A percentile compares a stretch with the other conserved stretches of the same genome.
Evolutionary conservation across 208 protist species (phyloP).

Genomic region (Acanthamoeba healyi): DNA sequence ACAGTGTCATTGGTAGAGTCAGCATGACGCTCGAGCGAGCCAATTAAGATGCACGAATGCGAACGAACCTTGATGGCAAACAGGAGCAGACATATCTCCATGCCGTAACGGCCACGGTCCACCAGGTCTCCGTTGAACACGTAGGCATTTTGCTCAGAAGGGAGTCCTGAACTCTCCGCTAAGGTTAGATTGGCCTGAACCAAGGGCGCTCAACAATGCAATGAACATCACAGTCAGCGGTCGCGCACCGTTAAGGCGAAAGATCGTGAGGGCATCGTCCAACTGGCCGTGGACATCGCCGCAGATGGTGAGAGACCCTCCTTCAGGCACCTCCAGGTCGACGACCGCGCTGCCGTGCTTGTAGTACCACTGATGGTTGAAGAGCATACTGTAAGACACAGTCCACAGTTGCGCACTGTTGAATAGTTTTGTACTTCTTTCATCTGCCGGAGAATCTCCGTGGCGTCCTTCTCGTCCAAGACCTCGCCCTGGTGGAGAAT

Average conservation of each 20-base stretch:
- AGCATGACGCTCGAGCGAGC: no score
- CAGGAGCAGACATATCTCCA: slow-evolving; percentile 96
- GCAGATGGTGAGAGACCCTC: slow-evolving; percentile 94
- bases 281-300: slow-evolving; percentile 98
- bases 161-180: no score
- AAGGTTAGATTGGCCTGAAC: no score
- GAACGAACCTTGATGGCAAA: slow-evolving; percentile 95
- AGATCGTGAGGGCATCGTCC: slow-evolving; percentile 97
- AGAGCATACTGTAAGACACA: neutral
- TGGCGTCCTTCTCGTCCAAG: slow-evolving; percentile 29
- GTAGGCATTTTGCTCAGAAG: neutral
- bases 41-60: neutral
- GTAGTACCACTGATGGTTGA: neutral
- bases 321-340: slow-evolving; percentile 49
- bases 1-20: no score
- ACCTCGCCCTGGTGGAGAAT: slow-evolving; percentile 45
- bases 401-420: neutral
- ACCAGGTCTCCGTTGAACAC: slow-evolving; percentile 88
- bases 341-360: slow-evolving; percentile 54
- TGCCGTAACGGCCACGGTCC: slow-evolving; percentile 96
- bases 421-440: slow-evolving; percentile 7
- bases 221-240: neutral
- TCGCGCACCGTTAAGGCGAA: slow-evolving; percentile 88
- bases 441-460: slow-evolving; percentile 33
- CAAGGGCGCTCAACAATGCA: no score